Base-by-base conservation (phyloP, 1,284 basidiomycete genomes). In the Apiotrichum brassicae region DNA sequence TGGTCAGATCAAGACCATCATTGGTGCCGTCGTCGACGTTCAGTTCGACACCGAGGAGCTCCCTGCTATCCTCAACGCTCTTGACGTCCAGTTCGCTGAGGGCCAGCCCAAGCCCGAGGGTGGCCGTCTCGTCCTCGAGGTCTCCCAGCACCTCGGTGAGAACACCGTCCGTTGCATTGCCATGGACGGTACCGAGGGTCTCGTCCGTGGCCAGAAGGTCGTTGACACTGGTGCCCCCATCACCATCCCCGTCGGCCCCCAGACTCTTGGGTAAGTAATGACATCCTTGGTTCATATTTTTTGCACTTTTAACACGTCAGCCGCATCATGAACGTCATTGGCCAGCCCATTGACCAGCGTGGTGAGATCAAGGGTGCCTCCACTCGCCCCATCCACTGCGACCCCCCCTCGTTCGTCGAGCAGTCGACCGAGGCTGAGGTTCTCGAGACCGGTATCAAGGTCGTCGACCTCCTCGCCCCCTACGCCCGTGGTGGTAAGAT, bases 401-500 rank as follows among this genome's bases (percentile, higher is more conserved):
- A 97, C 62, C 89, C 94, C 55, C 94, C 94, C 54, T 76, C 86
- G 42, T 98, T 97, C 80, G 88, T 95, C 61, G 94, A 97, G 70
- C 94, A 98, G 78, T 97, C 94, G 40, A 97, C 94, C 55, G 88
- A 88, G 46, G 92, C 94, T 61, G 94, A 98, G 76, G 89, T 98
- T 51, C 82, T 98, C 68, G 94, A 97, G 80, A 98, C 94, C 55
- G 94, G 94, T 81, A 97, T 98, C 83, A 97, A 98, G 82, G 94
- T 98, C 73, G 94, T 98, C 76, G 94, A 98, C 77, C 84, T 98
- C 63, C 86, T 98, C 65, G 94, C 94, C 58, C 94, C 94, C 55
- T 98, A 98, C 76, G 94, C 93, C 67, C 93, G 94, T 87, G 94
- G 94, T 81, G 94, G 94, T 78, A 98, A 98, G 81, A 97, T 98